Conservation (phyloP, 2,329 filamentous ascomycete species). For the Dothiorella sarmentorum region DNA sequence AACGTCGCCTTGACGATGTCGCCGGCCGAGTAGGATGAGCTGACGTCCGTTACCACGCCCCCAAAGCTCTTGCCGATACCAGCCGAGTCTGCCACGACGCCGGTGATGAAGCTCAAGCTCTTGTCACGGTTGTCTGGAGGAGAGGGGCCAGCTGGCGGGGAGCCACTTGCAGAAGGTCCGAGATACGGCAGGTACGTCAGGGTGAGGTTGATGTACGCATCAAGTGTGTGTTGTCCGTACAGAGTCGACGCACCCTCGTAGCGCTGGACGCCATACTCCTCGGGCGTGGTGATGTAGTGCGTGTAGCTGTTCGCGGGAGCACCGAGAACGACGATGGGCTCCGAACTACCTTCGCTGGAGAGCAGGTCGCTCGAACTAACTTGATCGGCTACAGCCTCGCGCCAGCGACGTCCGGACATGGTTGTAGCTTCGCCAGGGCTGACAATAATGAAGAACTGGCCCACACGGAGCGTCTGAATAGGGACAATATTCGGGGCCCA, state of each 20-base stretch:
- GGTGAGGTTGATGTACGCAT: constrained; percentile 84
- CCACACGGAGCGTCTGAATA: constrained; percentile 78
- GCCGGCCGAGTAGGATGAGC: constrained; percentile 58
- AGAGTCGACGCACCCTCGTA: constrained; percentile 95
- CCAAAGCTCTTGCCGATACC: constrained; percentile 69
- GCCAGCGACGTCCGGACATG: constrained; percentile 89
- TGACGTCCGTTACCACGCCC: constrained; percentile 54
- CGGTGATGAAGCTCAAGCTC: constrained; percentile 77
- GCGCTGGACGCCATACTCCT: constrained; percentile 79
- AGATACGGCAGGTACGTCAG: constrained; percentile 69
- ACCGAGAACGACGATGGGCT: constrained; percentile 71
- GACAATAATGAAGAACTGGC: constrained; percentile 79
- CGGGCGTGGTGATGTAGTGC: constrained; percentile 73
- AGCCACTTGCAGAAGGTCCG: constrained; percentile 32
- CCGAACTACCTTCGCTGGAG: background rate
- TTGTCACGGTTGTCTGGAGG: constrained; percentile 75
- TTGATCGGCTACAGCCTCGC: constrained; percentile 56
- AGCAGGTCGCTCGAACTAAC: constrained; percentile 33
- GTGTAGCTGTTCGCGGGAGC: constrained; percentile 89
- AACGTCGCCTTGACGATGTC: constrained; percentile 65
- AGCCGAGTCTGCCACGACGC: constrained; percentile 70
- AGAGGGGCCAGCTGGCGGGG: constrained; percentile 51
- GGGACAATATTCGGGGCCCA: constrained; percentile 94
- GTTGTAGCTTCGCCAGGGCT: constrained; percentile 86
- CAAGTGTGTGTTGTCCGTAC: constrained; percentile 76